Evolutionary conservation across 495 filamentous ascomycete genomes (phyloP).

Genomic region (Penicillium canariense): DNA sequence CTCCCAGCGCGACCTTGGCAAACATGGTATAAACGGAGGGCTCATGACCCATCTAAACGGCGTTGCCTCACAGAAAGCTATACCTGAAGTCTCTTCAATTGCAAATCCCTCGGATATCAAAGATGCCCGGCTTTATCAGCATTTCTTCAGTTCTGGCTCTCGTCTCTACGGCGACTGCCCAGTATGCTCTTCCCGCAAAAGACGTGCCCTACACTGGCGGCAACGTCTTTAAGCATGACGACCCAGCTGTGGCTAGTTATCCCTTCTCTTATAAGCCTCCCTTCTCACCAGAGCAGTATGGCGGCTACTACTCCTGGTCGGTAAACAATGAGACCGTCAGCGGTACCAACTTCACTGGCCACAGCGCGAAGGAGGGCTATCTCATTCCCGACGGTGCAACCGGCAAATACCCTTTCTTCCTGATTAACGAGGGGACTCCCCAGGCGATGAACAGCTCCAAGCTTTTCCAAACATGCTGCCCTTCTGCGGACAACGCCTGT

Average conservation of each 20-base stretch:
- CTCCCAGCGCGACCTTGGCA: neutral
- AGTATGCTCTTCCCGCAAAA: constrained; percentile 1
- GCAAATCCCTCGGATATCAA: neutral
- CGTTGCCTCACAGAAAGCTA: neutral
- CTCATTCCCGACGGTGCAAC: neutral
- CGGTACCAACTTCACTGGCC: constrained; percentile 11
- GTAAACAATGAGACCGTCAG: constrained; percentile 19
- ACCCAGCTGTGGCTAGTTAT: constrained; percentile 4
- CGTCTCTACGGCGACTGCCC: neutral
- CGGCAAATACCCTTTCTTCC: constrained; percentile 15
- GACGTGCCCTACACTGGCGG: constrained; percentile 3
- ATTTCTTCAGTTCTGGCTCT: neutral
- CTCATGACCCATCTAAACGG: neutral
- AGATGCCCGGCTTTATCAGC: neutral
- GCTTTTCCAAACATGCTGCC: neutral
- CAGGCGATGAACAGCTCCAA: constrained; percentile 3
- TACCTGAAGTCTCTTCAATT: neutral
- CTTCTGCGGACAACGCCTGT: neutral
- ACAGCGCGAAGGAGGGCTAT: constrained; percentile 1
- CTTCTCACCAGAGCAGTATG: constrained; percentile 11
- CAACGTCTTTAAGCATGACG: constrained; percentile 4
- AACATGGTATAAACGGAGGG: neutral
- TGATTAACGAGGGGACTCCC: constrained; percentile 10
- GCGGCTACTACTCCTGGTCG: constrained; percentile 17
- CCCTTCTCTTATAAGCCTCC: constrained; percentile 13